Conservation (phyloP, 139 green algal genomes). For the Mychonastes homosphaera region DNA sequence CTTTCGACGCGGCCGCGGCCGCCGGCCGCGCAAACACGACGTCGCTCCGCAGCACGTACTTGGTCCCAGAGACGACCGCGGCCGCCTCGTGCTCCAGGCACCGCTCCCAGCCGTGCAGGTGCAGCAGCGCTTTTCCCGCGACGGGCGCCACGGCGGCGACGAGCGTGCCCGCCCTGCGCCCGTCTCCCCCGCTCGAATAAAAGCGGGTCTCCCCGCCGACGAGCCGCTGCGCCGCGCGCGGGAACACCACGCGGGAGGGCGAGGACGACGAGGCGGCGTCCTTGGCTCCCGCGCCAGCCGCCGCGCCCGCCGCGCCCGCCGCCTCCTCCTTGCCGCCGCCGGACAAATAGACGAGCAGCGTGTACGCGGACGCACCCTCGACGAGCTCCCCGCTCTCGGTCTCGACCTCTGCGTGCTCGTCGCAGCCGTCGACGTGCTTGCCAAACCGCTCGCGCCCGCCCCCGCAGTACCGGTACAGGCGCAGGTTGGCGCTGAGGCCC, state of each 20-base stretch:
- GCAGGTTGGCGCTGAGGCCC: too few relatives aligned
- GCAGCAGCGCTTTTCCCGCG: conserved; percentile 47
- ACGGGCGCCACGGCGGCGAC: conserved; percentile 30
- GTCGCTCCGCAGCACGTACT: conserved; percentile 65
- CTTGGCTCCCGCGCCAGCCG: not conserved
- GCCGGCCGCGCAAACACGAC: conserved; percentile 60
- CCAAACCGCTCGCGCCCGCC: conserved; percentile 26
- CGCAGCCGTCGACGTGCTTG: conserved; percentile 50
- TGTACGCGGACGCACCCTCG: too few relatives aligned
- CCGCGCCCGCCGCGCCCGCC: conserved; percentile 2
- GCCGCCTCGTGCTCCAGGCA: conserved; percentile 56
- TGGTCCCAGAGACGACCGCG: conserved; percentile 35
- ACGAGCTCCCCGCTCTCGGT: conserved; percentile 8
- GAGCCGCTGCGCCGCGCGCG: too few relatives aligned
- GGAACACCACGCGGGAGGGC: too few relatives aligned
- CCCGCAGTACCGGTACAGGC: not conserved
- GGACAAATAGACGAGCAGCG: conserved; percentile 55
- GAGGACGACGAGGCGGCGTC: too few relatives aligned
- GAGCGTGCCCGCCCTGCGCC: conserved; percentile 7
- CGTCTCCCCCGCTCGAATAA: conserved; percentile 15
- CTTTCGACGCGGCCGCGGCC: too few relatives aligned
- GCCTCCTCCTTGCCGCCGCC: conserved; percentile 12
- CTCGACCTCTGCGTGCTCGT: conserved; percentile 10
- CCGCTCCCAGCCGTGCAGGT: conserved; percentile 48
- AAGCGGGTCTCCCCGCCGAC: conserved; percentile 40